Percentiles rank a stretch among this genome's conserved stretches.
Conservation (phyloP, 257 asterid species). For the Solanum megistacrolobum region DNA sequence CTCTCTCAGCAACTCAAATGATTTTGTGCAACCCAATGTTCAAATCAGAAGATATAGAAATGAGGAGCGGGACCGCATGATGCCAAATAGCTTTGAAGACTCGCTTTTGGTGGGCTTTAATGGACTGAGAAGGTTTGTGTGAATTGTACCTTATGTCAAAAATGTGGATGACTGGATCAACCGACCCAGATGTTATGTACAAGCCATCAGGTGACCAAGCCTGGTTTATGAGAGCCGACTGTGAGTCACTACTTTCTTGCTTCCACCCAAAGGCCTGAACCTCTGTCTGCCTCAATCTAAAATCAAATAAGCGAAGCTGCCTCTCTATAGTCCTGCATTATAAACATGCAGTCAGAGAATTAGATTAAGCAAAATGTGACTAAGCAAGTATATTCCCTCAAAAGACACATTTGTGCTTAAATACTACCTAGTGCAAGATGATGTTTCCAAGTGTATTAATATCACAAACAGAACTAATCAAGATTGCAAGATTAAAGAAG, state of each 20-base stretch:
- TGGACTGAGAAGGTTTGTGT: constrained; percentile 62
- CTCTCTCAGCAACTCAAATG: constrained; percentile 10
- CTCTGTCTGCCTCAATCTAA: constrained; percentile 51
- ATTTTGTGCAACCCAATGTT: constrained; percentile 72
- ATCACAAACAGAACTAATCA: not conserved
- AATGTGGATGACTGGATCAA: constrained; percentile 72
- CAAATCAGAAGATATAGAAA: constrained; percentile 90
- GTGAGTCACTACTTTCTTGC: constrained; percentile 82
- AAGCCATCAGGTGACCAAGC: constrained; percentile 92
- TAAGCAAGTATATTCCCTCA: not conserved
- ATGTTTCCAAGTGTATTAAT: not conserved
- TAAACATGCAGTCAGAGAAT: not conserved
- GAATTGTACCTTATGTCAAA: constrained; percentile 71
- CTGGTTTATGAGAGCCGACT: constrained; percentile 87
- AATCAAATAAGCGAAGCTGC: constrained; percentile 70
- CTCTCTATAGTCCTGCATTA: constrained; percentile 58
- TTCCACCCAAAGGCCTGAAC: constrained; percentile 82
- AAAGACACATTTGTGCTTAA: not conserved
- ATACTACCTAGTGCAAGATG: not conserved
- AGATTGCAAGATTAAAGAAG: not conserved
- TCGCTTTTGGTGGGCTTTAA: constrained; percentile 77
- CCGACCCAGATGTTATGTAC: constrained; percentile 74
- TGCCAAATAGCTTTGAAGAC: constrained; percentile 96
- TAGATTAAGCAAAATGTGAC: not conserved
- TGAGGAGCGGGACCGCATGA: constrained; percentile 58